Percentiles rank a stretch among this genome's conserved stretches.
These are phyloP conservation scores for Leccinum sublutescens DNA, from an alignment of 768 basidiomycete species.

Conservation along the genomic window DNA sequence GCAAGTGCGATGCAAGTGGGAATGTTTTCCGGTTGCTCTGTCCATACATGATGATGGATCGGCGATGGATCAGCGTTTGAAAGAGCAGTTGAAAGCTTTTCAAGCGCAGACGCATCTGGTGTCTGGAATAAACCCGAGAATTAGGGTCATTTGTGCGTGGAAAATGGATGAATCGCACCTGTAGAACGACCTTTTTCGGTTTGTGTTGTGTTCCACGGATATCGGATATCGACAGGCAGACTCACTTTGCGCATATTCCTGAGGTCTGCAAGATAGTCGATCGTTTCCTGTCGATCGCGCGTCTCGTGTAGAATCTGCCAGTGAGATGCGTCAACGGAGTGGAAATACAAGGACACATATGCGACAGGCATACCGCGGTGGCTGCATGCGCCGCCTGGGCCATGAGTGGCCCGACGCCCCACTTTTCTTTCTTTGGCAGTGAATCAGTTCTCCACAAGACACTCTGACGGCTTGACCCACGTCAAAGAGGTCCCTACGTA, in stretches of 20 bases:
- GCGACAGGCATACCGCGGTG: conserved; percentile 31
- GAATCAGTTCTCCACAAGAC: conserved; percentile 1
- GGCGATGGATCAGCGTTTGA: conserved; percentile 20
- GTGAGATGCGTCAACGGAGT: background rate
- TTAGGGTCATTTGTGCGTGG: too few species aligned
- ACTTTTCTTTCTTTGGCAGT: conserved; percentile 37
- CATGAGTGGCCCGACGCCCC: conserved; percentile 46
- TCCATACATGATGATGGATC: conserved; percentile 41
- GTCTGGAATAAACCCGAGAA: conserved; percentile 23
- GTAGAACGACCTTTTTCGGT: conserved; percentile 37
- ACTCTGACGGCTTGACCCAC: conserved; percentile 25
- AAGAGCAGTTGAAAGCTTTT: conserved; percentile 33
- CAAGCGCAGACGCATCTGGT: conserved; percentile 31
- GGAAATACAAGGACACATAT: background rate
- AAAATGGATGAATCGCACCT: conserved; percentile 26
- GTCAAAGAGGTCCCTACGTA: conserved; percentile 41
- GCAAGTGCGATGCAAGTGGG: conserved; percentile 45
- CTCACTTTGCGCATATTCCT: conserved; percentile 42
- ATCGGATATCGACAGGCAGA: background rate
- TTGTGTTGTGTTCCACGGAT: background rate
- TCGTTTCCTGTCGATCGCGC: conserved; percentile 37
- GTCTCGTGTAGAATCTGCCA: conserved; percentile 41
- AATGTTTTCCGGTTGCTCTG: conserved; percentile 42
- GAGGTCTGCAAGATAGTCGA: conserved; percentile 38
- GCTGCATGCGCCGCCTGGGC: conserved; percentile 45